Evolutionary conservation across 1,284 basidiomycete genomes (phyloP), one percentile per base, ranked within the genome.

Genomic region (Ustanciosporium gigantosporum): DNA sequence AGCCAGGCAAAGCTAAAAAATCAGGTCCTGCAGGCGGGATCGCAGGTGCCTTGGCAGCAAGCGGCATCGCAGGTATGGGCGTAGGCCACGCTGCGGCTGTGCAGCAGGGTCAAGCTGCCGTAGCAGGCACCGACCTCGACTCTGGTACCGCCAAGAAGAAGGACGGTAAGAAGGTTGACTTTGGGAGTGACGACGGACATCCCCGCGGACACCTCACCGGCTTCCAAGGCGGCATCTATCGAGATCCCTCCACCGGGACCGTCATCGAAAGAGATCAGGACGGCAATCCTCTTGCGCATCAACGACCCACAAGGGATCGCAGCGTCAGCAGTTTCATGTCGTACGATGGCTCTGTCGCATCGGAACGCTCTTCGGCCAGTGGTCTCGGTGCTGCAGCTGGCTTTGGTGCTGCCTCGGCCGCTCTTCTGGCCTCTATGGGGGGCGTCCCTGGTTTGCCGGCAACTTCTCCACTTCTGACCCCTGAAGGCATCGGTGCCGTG

Each of bases 351-450:
- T 66, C 64, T 3, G 58, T 53, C 15, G 47, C 51, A 13, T 58
- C 60, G 25, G 62, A 66, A 24, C 56, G 48, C 3, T 66, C 62
- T 17, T 56, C 47, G 2, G 57, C 49, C 35, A 60, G 56, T 39
- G 67, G 70, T 9, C 59, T 70, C 5, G 68, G 61, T 6, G 70
- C 70, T n/a, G 70, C 70, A 0, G 70, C 70, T 19, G 50, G 60
- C 17, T 70, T 72, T 16, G 53, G 51, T 27, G 55, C 55, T 14
- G 51, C 65, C 16, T 51, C 66, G 2, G 68, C 62, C 23, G 69
- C 66, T 15, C 53, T 66, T 20, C 62, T 66, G 19, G 60, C 66
- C 6, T 58, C 65, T 3, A 51, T 62, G 27, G 57, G 62, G 17
- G 57, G 45, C 11, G 47, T 57, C 7, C 46, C 62, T 4, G 62